These are phyloP conservation scores for Coprinopsis marcescibilis DNA, from an alignment of 768 basidiomycete genomes.

Conservation along the genomic window DNA sequence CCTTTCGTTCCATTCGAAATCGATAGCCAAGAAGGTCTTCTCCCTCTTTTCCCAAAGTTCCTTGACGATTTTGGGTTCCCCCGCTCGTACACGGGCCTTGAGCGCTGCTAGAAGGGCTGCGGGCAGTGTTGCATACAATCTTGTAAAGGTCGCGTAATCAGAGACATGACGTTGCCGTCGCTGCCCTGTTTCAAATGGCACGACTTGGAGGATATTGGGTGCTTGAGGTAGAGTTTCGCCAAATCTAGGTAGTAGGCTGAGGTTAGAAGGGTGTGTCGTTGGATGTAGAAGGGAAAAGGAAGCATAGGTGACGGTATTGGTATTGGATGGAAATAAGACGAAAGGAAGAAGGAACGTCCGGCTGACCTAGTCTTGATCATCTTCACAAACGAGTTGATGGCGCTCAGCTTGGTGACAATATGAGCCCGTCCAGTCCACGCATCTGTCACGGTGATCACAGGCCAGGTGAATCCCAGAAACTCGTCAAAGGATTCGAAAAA, in stretches of 20 bases:
- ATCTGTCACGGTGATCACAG: conserved; percentile 73
- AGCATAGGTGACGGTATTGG: no score
- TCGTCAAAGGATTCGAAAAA: conserved; percentile 74
- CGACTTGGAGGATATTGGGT: conserved; percentile 64
- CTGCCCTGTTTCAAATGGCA: conserved; percentile 61
- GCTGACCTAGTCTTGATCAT: conserved; percentile 77
- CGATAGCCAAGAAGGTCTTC: conserved; percentile 70
- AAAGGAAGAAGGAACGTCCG: neutral
- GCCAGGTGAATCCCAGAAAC: conserved; percentile 81
- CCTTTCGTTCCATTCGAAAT: conserved; percentile 73
- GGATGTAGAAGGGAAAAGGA: neutral
- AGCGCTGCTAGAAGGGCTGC: conserved; percentile 61
- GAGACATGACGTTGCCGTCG: conserved; percentile 68
- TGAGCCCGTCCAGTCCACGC: conserved; percentile 65
- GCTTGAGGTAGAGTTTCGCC: conserved; percentile 70
- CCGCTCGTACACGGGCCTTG: conserved; percentile 57
- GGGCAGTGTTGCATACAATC: conserved; percentile 64
- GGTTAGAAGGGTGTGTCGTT: neutral
- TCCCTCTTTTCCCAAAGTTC: conserved; percentile 66
- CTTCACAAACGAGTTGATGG: conserved; percentile 69
- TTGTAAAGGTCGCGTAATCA: conserved; percentile 65
- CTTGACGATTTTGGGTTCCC: conserved; percentile 58
- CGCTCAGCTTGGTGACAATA: conserved; percentile 70
- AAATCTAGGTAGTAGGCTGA: conserved; percentile 58
- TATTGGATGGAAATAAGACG: neutral